Evolutionary conservation across 345 rosid species (phyloP), one percentile per base, ranked within the genome.

Genomic region (Zanthoxylum bungeanum): DNA sequence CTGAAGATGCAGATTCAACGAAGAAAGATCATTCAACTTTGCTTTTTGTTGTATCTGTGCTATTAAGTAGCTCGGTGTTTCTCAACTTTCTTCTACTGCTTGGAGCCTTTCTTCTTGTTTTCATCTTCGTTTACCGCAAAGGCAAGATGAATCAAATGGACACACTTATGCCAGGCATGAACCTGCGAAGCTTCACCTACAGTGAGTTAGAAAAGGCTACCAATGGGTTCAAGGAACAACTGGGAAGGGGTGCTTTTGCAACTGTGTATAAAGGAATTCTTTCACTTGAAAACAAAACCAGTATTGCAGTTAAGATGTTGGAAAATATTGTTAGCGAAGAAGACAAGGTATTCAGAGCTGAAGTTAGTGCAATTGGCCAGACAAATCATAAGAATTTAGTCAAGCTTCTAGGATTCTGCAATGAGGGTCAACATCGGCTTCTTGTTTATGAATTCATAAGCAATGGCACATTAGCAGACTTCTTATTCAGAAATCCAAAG

Each of bases 351-450:
- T 83, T 85, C 42, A 55, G 66, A 21, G 50, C 77, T 2, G 89
- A 85, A 55, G 75, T 79, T 52, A 60, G 16, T 25, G 76, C 77
- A 11, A 81, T 83, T 33, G 78, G 82, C 44, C 53, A 60, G 39
- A 85, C 85, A 9, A 77, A 84, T 58, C 88, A 77, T 78, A 83
- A 52, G 77, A 83, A 85, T 53, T 46, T 85, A n/a, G 86, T 79
- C 19, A 59, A 55, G 40, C 68, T 83, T 27, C 69, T 70, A 16
- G 87, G 87, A 30, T 80, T 69, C 74, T 76, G 84, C 75, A 68
- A 69, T 2, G 80, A 83, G 60, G 79, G 70, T 12, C 72, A 70
- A 53, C 68, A 78, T 25, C 71, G 86, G 12, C 64, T 83, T 46
- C 63, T 83, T 39, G 82, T 83, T 17, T 80, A 83, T 49, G 81